A percentile compares a stretch with the other conserved stretches of the same genome.
Evolutionary conservation across 129 eudicot species (phyloP).

Genomic region (Tanacetum coccineum): DNA sequence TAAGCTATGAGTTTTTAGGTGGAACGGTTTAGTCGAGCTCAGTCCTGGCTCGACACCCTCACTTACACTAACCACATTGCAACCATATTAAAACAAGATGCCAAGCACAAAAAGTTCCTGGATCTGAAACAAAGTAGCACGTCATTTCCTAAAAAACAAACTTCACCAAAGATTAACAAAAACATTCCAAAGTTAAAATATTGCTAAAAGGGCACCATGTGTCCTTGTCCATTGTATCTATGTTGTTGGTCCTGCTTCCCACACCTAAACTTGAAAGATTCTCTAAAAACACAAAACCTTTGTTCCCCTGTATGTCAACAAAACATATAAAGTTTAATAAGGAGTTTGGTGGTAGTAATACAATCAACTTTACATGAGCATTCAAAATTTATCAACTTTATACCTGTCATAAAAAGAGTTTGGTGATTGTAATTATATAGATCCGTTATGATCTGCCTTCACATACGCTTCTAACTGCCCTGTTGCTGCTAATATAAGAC

Average conservation of each 20-base stretch:
- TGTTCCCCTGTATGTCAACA: conserved; percentile 9
- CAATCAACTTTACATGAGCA: background rate
- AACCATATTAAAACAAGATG: conserved; percentile 12
- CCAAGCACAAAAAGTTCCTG: conserved; percentile 19
- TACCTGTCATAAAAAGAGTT: conserved; percentile 22
- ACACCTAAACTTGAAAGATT: conserved; percentile 17
- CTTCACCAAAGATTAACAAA: conserved; percentile 21
- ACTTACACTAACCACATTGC: background rate
- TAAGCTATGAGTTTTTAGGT: background rate
- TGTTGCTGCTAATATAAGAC: conserved; percentile 87
- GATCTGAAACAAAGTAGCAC: conserved; percentile 21
- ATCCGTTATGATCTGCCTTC: conserved; percentile 65
- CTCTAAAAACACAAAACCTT: conserved; percentile 8
- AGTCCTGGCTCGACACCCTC: background rate
- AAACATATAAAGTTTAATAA: conserved; percentile 3
- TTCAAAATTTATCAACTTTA: background rate
- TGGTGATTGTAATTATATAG: conserved; percentile 16
- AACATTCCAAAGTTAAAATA: conserved; percentile 15
- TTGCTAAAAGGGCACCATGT: conserved; percentile 12
- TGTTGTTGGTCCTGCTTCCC: conserved; percentile 15
- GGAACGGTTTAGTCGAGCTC: background rate
- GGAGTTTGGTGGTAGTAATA: background rate
- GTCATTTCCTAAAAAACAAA: conserved; percentile 17
- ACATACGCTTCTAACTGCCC: conserved; percentile 63
- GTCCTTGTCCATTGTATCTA: conserved; percentile 16